A percentile compares a stretch with the other conserved stretches of the same genome.
These are phyloP conservation scores for Trifolium repens DNA, from an alignment of 306 rosid genomes.

Conservation along the genomic window DNA sequence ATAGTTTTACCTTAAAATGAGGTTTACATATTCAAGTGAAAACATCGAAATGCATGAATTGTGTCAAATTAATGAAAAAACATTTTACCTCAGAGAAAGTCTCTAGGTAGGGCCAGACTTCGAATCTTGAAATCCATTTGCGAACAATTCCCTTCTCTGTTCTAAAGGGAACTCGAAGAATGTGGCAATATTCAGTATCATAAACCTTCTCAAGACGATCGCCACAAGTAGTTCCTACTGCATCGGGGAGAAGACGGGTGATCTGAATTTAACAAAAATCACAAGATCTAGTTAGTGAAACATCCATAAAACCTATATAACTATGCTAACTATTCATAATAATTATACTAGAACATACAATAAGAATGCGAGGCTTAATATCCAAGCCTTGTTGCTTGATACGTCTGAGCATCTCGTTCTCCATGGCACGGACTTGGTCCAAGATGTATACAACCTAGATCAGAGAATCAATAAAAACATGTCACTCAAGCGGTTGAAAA, in stretches of 20 bases:
- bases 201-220: constrained; percentile 84
- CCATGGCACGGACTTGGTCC: constrained; percentile 99
- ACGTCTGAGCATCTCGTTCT: constrained; percentile 87
- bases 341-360: constrained; percentile 53
- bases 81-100: constrained; percentile 76
- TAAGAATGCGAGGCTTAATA: constrained; percentile 89
- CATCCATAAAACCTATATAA: not conserved
- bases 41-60: constrained; percentile 22
- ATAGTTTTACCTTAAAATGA: not conserved
- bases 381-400: constrained; percentile 95
- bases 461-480: constrained; percentile 24
- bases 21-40: constrained; percentile 22
- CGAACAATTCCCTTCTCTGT: constrained; percentile 88
- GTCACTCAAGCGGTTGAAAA: not conserved
- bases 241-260: constrained; percentile 98
- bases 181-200: constrained; percentile 67
- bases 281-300: constrained; percentile 32
- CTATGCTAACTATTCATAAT: not conserved
- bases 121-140: constrained; percentile 97
- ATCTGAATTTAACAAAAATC: constrained; percentile 57
- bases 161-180: constrained; percentile 95
- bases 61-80: not conserved
- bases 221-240: constrained; percentile 95
- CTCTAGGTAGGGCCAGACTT: constrained; percentile 99
- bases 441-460: constrained; percentile 91